Conservation (phyloP, 306 rosid species). For the Elaeagnus macrophylla region DNA sequence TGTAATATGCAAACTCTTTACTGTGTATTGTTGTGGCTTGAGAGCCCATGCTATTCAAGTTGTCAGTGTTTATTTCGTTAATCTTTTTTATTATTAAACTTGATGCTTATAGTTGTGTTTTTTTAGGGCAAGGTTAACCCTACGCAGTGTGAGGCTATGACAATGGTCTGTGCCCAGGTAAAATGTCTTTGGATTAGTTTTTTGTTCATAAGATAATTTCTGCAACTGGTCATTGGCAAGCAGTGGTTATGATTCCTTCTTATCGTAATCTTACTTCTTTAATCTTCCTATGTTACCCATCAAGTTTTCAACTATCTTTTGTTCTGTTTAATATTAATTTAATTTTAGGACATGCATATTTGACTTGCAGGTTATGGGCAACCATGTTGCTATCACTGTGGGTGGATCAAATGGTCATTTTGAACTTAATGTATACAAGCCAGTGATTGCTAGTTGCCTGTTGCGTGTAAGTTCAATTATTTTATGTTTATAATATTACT, state of each 20-base stretch:
- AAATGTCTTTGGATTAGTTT: neutral
- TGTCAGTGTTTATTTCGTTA: constrained; percentile 15
- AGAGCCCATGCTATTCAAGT: constrained; percentile 4
- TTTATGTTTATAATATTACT: neutral
- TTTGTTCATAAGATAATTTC: constrained; percentile 1
- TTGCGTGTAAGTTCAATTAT: constrained; percentile 54
- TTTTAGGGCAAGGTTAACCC: constrained; percentile 99
- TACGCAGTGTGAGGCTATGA: constrained; percentile 97
- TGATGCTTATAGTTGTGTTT: constrained; percentile 15
- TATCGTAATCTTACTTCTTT: neutral
- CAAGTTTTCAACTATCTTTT: neutral
- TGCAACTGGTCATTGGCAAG: constrained; percentile 6
- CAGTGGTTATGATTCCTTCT: constrained; percentile 3
- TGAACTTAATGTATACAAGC: constrained; percentile 95
- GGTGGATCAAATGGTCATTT: constrained; percentile 99
- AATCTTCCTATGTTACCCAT: neutral
- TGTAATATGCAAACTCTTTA: constrained; percentile 39
- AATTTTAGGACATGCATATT: neutral
- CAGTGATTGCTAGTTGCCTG: constrained; percentile 78
- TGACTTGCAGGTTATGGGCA: constrained; percentile 77
- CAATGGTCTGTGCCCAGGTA: constrained; percentile 99
- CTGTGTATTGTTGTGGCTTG: constrained; percentile 8
- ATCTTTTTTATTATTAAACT: constrained; percentile 4
- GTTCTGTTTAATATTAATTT: neutral
- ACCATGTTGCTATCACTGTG: constrained; percentile 84